Conservation (phyloP, 176 grass and related monocot genomes). For the Leersia perrieri region DNA sequence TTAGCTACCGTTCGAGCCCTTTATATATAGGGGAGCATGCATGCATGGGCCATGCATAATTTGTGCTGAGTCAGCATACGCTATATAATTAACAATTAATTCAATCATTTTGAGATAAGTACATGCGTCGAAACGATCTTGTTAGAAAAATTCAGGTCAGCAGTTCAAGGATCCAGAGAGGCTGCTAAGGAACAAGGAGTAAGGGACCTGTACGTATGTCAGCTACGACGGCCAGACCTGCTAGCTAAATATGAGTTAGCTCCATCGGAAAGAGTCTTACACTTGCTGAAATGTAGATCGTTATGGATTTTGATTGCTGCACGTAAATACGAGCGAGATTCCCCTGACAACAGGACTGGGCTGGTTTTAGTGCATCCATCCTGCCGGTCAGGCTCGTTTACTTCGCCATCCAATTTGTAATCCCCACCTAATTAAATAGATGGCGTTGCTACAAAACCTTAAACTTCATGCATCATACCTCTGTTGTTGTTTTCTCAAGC, state of each 20-base stretch:
- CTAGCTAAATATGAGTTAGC: too few relatives aligned
- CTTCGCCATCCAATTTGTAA: too few relatives aligned
- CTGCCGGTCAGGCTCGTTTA: too few relatives aligned
- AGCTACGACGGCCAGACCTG: too few relatives aligned
- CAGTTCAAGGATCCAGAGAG: neutral
- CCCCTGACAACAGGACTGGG: neutral
- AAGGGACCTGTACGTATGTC: neutral
- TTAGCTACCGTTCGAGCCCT: neutral
- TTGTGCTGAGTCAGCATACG: neutral
- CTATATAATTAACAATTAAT: neutral
- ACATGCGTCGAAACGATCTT: neutral
- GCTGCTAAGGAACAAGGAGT: neutral
- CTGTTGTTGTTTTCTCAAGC: too few relatives aligned
- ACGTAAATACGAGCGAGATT: neutral
- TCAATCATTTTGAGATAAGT: neutral
- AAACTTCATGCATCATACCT: too few relatives aligned
- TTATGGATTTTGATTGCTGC: neutral
- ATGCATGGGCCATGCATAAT: neutral
- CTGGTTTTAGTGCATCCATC: too few relatives aligned
- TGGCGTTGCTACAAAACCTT: too few relatives aligned
- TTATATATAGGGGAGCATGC: constrained; percentile 35
- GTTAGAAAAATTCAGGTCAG: neutral
- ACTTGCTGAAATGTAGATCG: too few relatives aligned
- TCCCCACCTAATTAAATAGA: too few relatives aligned
- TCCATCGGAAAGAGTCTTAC: too few relatives aligned